Evolutionary conservation across 2,329 filamentous ascomycete genomes (phyloP).

Genomic region (Aspergillus sp.): DNA sequence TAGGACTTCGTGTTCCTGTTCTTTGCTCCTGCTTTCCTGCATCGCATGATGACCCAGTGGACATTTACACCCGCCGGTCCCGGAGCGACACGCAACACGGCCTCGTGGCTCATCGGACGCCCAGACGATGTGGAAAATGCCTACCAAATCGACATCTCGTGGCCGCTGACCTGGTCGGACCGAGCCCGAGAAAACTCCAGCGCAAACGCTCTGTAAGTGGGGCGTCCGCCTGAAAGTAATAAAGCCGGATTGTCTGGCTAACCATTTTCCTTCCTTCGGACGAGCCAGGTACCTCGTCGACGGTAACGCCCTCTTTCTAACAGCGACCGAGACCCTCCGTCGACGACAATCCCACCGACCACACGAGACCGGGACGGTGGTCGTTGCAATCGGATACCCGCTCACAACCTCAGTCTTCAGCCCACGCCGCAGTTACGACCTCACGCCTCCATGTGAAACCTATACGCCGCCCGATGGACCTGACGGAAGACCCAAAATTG

Average conservation of each 20-base stretch:
- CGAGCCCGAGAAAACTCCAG: slow-evolving; percentile 5
- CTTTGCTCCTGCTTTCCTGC: not conserved
- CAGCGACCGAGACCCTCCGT: slow-evolving; percentile 31
- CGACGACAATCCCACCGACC: slow-evolving; percentile 21
- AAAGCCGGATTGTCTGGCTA: not conserved
- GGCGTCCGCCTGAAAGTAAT: not conserved
- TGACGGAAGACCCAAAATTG: slow-evolving; percentile 26
- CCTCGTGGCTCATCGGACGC: slow-evolving; percentile 20
- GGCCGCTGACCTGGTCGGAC: slow-evolving; percentile 30
- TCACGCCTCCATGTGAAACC: slow-evolving; percentile 27
- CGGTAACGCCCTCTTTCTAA: slow-evolving; percentile 35
- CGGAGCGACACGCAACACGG: slow-evolving; percentile 17
- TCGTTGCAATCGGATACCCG: slow-evolving; percentile 34
- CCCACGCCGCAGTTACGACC: slow-evolving; percentile 24
- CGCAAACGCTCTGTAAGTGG: slow-evolving; percentile 27
- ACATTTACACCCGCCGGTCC: slow-evolving; percentile 9
- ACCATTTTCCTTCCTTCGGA: not conserved
- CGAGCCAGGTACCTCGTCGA: slow-evolving; percentile 32
- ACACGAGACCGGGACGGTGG: slow-evolving; percentile 25
- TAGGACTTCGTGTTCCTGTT: no score
- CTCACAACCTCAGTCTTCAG: slow-evolving; percentile 26
- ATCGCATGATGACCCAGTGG: slow-evolving; percentile 17
- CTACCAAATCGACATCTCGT: slow-evolving; percentile 32
- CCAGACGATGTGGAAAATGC: slow-evolving; percentile 7
- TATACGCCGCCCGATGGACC: slow-evolving; percentile 30